Conservation (phyloP, 306 rosid species). For the Castanea sativa region DNA sequence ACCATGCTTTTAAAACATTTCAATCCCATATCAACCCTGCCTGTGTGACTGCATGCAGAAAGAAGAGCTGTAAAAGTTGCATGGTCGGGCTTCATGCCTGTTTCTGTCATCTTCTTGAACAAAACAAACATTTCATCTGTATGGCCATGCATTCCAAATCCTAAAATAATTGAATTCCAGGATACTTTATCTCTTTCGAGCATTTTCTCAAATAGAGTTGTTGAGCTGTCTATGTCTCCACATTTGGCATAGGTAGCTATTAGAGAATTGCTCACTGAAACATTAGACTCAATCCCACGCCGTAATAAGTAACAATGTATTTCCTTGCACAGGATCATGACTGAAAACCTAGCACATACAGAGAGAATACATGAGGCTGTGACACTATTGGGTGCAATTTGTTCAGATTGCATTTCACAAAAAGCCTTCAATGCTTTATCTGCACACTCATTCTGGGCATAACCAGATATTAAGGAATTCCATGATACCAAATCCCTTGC, state of each 20-base stretch:
- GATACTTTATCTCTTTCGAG: slow-evolving; percentile 26
- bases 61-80: slow-evolving; percentile 44
- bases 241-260: slow-evolving; percentile 40
- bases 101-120: slow-evolving; percentile 24
- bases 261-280: slow-evolving; percentile 36
- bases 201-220: slow-evolving; percentile 29
- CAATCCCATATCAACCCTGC: slow-evolving; percentile 35
- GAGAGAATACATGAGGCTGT: slow-evolving; percentile 29
- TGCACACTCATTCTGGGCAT: slow-evolving; percentile 26
- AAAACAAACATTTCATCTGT: slow-evolving; percentile 24
- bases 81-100: slow-evolving; percentile 29
- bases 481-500: slow-evolving; percentile 31
- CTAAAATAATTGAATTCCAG: slow-evolving; percentile 38
- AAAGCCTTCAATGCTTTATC: slow-evolving; percentile 32
- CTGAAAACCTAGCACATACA: slow-evolving; percentile 32
- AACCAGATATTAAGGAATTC: slow-evolving; percentile 42
- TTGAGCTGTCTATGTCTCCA: slow-evolving; percentile 37
- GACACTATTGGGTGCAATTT: slow-evolving; percentile 26
- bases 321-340: slow-evolving; percentile 34
- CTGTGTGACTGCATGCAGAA: slow-evolving; percentile 39
- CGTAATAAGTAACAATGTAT: slow-evolving; percentile 33
- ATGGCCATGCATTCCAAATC: slow-evolving; percentile 35
- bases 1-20: slow-evolving; percentile 27
- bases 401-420: slow-evolving; percentile 27
- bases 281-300: slow-evolving; percentile 22